Evolutionary conservation across 805 yeast genomes (phyloP), one percentile per base, ranked within the genome.

Genomic region (Pichia paraexigua): DNA sequence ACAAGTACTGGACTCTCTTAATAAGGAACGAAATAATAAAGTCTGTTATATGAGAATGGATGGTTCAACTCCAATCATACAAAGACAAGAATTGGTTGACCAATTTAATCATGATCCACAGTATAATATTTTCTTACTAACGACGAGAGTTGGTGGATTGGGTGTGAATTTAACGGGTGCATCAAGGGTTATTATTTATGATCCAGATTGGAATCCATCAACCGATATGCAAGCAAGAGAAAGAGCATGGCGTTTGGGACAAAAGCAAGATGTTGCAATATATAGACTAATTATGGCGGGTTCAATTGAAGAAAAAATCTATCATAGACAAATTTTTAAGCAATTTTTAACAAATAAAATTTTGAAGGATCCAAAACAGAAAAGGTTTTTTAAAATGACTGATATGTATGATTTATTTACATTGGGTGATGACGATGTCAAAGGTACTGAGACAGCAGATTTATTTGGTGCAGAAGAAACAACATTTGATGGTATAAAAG

Each of bases 171-270:
- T 92, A 45, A 92, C 97, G 0, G 98, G 98, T 3, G 98, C 99
- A 0, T 90, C 90, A 58, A 71, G 98, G 44, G 97, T 92, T 13
- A 88, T 92, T 22, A 92, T 92, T 17, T 92, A 78, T 64, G 99
- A 92, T 62, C 99, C 99, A 0, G 98, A 94, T 67, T 92, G 99
- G 99, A 92, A 92, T 62, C 99, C 99, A 0, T 89, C 97, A 1
- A 94, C 98, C 0, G 99, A 92, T 70, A 76, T 91, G 53, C 99
- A 92, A 67, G 99, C 99, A 0, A 74, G 98, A 53, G 99, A 92
- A 65, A 71, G 99, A 46, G 97, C 98, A 0, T 94, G 98, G 98
- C 74, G 99, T 57, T 74, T 92, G 56, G 99, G 99, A 1, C 99
- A 92, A 66, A 91, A 86, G 63, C 81, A 83, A 52, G 96, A 91